Conservation (phyloP, 2,329 filamentous ascomycete genomes). For the Colletotrichum kahawae region DNA sequence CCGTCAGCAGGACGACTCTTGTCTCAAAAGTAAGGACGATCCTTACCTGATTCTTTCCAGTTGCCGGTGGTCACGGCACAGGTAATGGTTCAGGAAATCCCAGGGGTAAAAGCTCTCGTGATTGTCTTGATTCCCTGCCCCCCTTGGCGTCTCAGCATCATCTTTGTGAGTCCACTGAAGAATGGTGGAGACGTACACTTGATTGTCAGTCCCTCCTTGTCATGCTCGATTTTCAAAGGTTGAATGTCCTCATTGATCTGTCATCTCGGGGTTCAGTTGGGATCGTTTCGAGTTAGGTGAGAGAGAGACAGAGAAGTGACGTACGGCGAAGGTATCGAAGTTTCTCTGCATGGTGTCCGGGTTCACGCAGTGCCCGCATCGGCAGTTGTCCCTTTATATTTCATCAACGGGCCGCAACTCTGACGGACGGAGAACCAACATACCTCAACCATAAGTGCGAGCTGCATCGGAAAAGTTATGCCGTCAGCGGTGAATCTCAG, state of each 20-base stretch:
- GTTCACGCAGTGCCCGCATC: slow-evolving; percentile 46
- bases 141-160: neutral
- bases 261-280: neutral
- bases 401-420: neutral
- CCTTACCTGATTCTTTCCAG: slow-evolving; percentile 39
- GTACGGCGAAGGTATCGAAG: slow-evolving; percentile 45
- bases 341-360: slow-evolving; percentile 46
- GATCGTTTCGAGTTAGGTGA: neutral
- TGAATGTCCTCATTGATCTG: slow-evolving; percentile 38
- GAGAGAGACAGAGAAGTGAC: neutral
- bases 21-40: neutral
- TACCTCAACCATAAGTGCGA: slow-evolving; percentile 25
- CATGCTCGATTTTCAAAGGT: slow-evolving; percentile 30
- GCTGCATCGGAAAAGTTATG: neutral
- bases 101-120: slow-evolving; percentile 73
- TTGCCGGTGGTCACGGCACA: slow-evolving; percentile 34
- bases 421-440: neutral
- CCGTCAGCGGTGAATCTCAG: neutral
- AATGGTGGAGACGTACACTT: slow-evolving; percentile 29
- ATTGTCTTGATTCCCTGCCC: slow-evolving; percentile 67
- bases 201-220: slow-evolving; percentile 34
- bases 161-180: neutral
- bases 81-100: slow-evolving; percentile 62
- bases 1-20: neutral
- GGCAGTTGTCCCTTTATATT: slow-evolving; percentile 45